Evolutionary conservation across 257 asterid species (phyloP).

Genomic region (Jasminum sambac): DNA sequence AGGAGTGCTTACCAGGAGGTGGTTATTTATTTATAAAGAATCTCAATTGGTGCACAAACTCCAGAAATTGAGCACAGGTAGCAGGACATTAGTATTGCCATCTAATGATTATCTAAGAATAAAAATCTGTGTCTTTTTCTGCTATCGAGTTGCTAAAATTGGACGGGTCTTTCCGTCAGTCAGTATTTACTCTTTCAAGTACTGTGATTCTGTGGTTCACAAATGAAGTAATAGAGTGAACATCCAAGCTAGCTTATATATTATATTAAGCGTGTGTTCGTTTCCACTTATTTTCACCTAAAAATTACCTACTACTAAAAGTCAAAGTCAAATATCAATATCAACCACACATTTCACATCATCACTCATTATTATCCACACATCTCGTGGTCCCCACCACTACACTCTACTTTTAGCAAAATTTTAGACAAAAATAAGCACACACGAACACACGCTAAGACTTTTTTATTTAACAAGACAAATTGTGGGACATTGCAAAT

Average conservation of each 20-base stretch:
- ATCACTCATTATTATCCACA: too few species aligned
- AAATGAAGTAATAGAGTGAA: background rate
- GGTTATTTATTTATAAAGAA: background rate
- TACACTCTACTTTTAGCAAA: too few species aligned
- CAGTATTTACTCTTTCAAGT: background rate
- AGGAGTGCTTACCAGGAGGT: background rate
- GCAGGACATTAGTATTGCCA: too few species aligned
- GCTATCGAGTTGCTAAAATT: background rate
- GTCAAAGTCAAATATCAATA: too few species aligned
- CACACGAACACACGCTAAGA: too few species aligned
- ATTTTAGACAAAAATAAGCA: too few species aligned
- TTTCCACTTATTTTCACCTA: too few species aligned
- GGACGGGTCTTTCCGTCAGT: background rate
- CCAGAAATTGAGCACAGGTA: background rate
- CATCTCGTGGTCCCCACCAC: too few species aligned
- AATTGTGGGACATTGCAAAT: conserved; percentile 16
- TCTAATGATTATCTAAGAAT: background rate
- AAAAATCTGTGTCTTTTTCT: background rate
- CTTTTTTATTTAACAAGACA: background rate
- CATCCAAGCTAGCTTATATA: background rate
- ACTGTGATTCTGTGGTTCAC: background rate
- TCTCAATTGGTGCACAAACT: background rate
- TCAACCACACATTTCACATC: too few species aligned
- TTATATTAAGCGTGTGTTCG: too few species aligned
- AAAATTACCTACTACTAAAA: too few species aligned